phyloP scores from a whole-genome alignment of 2,329 filamentous ascomycete species.

The Monosporascus sp. region DNA sequence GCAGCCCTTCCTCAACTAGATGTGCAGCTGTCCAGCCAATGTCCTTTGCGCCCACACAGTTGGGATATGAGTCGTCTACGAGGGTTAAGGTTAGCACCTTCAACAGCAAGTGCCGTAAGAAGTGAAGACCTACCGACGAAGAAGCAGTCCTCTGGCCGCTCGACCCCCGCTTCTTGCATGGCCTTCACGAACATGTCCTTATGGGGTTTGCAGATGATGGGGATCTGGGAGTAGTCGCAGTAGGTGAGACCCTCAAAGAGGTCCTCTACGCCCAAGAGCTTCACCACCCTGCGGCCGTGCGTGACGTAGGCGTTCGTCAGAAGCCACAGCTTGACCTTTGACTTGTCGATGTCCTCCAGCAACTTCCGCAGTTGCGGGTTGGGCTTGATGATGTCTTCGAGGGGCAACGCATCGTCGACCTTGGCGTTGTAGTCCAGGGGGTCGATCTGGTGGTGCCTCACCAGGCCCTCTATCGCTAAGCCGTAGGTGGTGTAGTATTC shows the following conservation, averaged over 20 bases:
- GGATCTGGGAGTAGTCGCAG: constrained; percentile 75
- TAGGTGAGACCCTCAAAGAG: constrained; percentile 92
- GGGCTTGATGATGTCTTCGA: constrained; percentile 78
- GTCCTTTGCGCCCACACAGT: constrained; percentile 70
- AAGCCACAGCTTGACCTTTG: constrained; percentile 84
- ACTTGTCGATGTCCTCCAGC: constrained; percentile 74
- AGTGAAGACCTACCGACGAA: constrained; percentile 76
- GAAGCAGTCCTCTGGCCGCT: constrained; percentile 67
- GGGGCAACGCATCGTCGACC: constrained; percentile 89
- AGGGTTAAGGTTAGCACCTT: constrained; percentile 1
- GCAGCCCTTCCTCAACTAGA: constrained; percentile 71
- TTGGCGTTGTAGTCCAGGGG: constrained; percentile 89
- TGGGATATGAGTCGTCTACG: constrained; percentile 78
- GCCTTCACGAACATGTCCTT: constrained; percentile 80
- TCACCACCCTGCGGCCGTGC: constrained; percentile 78
- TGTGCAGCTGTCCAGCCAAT: constrained; percentile 86
- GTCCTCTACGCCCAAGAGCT: constrained; percentile 75
- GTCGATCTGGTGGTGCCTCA: constrained; percentile 91
- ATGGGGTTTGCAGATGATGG: constrained; percentile 82
- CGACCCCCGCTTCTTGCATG: constrained; percentile 75
- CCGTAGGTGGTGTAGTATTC: constrained; percentile 96
- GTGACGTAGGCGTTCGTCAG: constrained; percentile 95
- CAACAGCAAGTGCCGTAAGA: too few species aligned
- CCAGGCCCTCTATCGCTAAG: constrained; percentile 91
- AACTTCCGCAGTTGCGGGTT: constrained; percentile 68